phyloP scores from a whole-genome alignment of 2,329 filamentous ascomycete genomes.

The Penicillium frequentans region DNA sequence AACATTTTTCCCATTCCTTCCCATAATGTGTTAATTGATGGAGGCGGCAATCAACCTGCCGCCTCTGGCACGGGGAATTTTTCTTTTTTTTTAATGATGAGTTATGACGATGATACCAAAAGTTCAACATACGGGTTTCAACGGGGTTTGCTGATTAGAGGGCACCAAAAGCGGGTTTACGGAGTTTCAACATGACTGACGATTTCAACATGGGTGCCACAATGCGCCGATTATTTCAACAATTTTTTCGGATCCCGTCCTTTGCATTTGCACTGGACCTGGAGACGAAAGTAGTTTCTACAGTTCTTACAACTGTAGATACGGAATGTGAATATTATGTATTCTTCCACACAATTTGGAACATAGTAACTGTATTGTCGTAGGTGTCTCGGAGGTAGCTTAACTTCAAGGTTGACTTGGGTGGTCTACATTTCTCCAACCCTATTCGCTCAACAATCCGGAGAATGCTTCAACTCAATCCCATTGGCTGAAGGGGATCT shows the following conservation, averaged over 20 bases:
- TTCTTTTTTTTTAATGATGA: conserved; percentile 31
- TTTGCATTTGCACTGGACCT: conserved; percentile 25
- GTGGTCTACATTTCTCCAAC: no score
- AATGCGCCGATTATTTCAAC: conserved; percentile 36
- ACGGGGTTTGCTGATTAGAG: conserved; percentile 37
- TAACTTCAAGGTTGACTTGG: no score
- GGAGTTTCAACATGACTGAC: conserved; percentile 45
- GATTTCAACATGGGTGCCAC: conserved; percentile 51
- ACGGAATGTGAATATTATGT: background rate
- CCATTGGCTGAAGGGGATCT: no score
- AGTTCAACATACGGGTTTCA: conserved; percentile 44
- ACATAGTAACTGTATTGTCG: background rate
- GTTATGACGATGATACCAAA: conserved; percentile 45
- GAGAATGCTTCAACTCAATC: no score
- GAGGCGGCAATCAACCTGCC: conserved; percentile 41
- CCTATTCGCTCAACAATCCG: no score
- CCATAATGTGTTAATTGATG: conserved; percentile 23
- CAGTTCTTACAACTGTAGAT: background rate
- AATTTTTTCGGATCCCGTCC: conserved; percentile 29
- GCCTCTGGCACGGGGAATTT: conserved; percentile 30
- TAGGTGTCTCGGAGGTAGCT: background rate
- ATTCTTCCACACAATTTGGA: background rate
- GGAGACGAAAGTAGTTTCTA: conserved; percentile 15
- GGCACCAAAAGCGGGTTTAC: conserved; percentile 35
- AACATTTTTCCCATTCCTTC: conserved; percentile 12